Evolutionary conservation across 1,284 basidiomycete genomes (phyloP), one percentile per base, ranked within the genome.

Genomic region (Malassezia pachydermatis): DNA sequence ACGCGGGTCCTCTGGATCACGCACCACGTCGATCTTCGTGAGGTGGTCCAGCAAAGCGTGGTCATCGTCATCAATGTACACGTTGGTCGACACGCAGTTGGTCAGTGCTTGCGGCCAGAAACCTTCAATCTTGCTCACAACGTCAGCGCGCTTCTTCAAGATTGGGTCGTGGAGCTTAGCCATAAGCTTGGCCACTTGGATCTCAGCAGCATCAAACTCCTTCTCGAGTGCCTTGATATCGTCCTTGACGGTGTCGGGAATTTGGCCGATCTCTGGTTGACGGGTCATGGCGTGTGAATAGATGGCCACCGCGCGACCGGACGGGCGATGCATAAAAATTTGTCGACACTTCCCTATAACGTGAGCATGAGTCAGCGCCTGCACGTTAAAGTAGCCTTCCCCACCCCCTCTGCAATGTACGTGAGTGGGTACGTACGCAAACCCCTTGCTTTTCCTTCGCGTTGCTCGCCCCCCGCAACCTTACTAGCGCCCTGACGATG

Each of bases 41-140:
- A 70, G 52, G 57, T 61, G 53, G 22, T 58, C 51, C 16, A 70
- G 60, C 32, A 59, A 59, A 8, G 59, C 57, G 37, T 66, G 60
- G 46, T 67, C 67, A 23, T 63, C 62, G 49, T 66, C 63, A 39
- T 67, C 65, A 37, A 69, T 62, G 60, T 65, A 69, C 35, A 67
- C 58, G 54, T 64, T 65, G 34, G 58, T 63, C 22, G 59, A 54
- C 46, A 64, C 59, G 51, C 62, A 65, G 58, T 69, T 67, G 49
- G 48, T 62, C 45, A 69, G 37, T 11, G 65, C 58, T 50, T 63
- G 63, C 44, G 58, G 55, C 67, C 67, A 69, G 36, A 69, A 69
- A 47, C 60, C 56, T 35, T 59, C 52, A 41, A 69, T 59, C 19
- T 50, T 55, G 4, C 55, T 55, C 13, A 64, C 50, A 22, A 69